Evolutionary conservation across 2,329 filamentous ascomycete species (phyloP).

Genomic region (Bipolaris sorokiniana): DNA sequence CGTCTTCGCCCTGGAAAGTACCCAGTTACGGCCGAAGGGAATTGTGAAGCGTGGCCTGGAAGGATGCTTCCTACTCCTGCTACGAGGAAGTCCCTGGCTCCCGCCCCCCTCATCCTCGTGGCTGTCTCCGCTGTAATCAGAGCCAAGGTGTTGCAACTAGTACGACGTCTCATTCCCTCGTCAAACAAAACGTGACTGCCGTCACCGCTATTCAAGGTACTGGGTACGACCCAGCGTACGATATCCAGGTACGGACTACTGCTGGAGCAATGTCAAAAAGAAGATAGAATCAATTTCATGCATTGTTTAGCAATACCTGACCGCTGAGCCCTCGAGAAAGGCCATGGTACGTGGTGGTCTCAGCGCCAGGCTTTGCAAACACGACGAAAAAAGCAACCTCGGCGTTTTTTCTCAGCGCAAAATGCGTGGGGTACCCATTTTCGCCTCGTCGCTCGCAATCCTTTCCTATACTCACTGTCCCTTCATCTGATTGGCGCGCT

Average conservation of each 20-base stretch:
- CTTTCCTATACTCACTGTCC: neutral
- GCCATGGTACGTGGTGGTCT: neutral
- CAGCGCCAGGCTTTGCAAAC: neutral
- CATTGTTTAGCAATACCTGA: slow-evolving; percentile 2
- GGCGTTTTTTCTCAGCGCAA: neutral
- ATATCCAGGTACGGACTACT: slow-evolving; percentile 1
- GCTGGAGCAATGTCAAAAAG: neutral
- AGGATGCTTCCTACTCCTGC: neutral
- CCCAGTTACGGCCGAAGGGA: slow-evolving; percentile 4
- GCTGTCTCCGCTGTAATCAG: neutral
- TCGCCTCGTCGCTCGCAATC: neutral
- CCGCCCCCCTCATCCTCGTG: too few species aligned
- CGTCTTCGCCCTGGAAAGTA: slow-evolving; percentile 2
- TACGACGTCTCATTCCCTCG: slow-evolving; percentile 9
- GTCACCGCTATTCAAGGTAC: slow-evolving; percentile 3
- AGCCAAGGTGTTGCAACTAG: slow-evolving; percentile 1
- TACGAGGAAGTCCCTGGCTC: neutral
- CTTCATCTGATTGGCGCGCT: neutral
- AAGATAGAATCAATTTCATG: neutral
- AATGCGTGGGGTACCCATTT: neutral
- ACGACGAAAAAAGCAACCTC: neutral
- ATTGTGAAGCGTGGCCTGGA: neutral
- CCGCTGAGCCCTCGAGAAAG: neutral
- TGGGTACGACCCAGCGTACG: slow-evolving; percentile 4
- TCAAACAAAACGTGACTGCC: slow-evolving; percentile 1